phyloP scores from a whole-genome alignment of 768 basidiomycete species.

The Lactarius hatsudake region DNA sequence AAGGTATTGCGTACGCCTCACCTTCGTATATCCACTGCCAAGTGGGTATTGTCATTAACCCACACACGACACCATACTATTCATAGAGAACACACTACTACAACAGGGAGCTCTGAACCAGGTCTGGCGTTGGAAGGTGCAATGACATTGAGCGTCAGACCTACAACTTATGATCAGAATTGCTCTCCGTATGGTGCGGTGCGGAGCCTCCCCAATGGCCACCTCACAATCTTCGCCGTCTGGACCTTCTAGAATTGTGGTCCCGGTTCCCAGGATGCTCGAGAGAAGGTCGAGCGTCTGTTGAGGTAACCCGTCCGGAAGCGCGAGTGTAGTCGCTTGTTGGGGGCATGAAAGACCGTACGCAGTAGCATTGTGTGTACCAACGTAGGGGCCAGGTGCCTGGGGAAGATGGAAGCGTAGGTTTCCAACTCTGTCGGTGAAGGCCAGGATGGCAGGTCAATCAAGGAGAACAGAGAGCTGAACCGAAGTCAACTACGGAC shows the following conservation, averaged over 20 bases:
- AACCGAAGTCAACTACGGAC: constrained; percentile 29
- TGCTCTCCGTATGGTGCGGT: too few species aligned
- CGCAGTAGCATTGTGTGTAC: constrained; percentile 19
- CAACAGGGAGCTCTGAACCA: constrained; percentile 26
- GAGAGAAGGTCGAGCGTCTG: constrained; percentile 1
- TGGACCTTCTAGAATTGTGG: not conserved
- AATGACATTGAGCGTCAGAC: constrained; percentile 29
- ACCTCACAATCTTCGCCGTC: constrained; percentile 29
- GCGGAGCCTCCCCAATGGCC: not conserved
- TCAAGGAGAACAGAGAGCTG: not conserved
- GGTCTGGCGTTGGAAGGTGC: constrained; percentile 14
- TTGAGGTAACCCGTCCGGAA: not conserved
- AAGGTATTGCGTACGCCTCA: not conserved
- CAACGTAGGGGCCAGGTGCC: constrained; percentile 18
- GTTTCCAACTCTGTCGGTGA: constrained; percentile 32
- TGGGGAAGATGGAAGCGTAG: constrained; percentile 40
- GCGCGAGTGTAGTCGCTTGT: constrained; percentile 11
- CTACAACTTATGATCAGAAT: not conserved
- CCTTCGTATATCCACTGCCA: constrained; percentile 30
- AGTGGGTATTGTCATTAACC: too few species aligned
- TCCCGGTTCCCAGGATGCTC: not conserved
- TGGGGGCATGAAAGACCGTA: constrained; percentile 32
- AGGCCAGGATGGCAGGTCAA: not conserved
- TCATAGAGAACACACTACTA: constrained; percentile 25
- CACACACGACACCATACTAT: too few species aligned